Conservation (phyloP, 768 basidiomycete genomes). For the Boletus coccyginus region DNA sequence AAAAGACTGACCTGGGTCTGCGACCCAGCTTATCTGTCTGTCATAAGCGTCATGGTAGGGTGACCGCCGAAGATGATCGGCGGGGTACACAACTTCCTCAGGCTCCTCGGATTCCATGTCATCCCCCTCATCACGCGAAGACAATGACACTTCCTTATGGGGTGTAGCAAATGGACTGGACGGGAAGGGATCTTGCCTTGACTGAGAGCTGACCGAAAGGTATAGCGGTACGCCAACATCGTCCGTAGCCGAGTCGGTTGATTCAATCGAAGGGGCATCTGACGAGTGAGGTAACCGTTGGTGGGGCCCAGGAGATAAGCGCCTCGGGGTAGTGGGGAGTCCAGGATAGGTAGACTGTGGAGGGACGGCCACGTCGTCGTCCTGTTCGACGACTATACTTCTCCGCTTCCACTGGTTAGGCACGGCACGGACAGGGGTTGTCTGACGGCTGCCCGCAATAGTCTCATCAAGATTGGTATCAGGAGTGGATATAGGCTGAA, state of each 20-base stretch:
- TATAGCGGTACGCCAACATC: conserved; percentile 51
- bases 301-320: conserved; percentile 27
- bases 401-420: conserved; percentile 49
- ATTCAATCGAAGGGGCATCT: conserved; percentile 48
- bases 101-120: conserved; percentile 34
- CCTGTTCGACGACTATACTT: conserved; percentile 68
- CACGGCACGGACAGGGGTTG: conserved; percentile 32
- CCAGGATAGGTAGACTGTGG: conserved; percentile 37
- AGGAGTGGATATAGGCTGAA: conserved; percentile 26
- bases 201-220: conserved; percentile 41
- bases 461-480: conserved; percentile 30
- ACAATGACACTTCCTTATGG: conserved; percentile 54
- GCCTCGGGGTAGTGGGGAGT: conserved; percentile 43
- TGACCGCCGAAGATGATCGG: conserved; percentile 51
- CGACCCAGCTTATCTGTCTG: conserved; percentile 75
- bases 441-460: conserved; percentile 29
- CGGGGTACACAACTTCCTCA: conserved; percentile 63
- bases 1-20: conserved; percentile 57
- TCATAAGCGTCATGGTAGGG: conserved; percentile 49
- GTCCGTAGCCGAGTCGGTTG: conserved; percentile 43
- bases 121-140: conserved; percentile 56
- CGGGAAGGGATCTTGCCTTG: conserved; percentile 58
- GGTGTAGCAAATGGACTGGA: conserved; percentile 74
- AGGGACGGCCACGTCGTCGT: conserved; percentile 54
- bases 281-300: conserved; percentile 48